Evolutionary conservation across 441 rosid species (phyloP), one percentile per base, ranked within the genome.

Genomic region (Dalechampia spathulata): DNA sequence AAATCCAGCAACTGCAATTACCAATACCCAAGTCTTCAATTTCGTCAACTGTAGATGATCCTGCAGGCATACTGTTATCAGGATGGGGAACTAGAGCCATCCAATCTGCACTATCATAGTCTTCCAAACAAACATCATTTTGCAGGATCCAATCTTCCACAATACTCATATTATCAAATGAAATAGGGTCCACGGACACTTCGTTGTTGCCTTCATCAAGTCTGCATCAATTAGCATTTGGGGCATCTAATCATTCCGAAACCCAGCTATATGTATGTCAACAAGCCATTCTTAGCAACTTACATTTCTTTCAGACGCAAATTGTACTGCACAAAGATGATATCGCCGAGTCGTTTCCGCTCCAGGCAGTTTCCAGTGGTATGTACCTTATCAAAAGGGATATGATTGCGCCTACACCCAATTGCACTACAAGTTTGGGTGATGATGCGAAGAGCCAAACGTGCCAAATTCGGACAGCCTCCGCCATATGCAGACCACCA

Each of bases 401-500:
- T 55, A 47, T 52, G 72, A 62, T 60, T 70, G 50, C 57, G 78
- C 62, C 52, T 70, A n/a, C 66, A 75, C 45, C 83, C 79, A 21
- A 53, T 26, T 25, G 85, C 73, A 65, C 87, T 73, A 46, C 97
- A 89, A 23, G 97, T 76, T 75, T 93, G 99, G 63, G 85, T 76
- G 53, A 89, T 79, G 55, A 93, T 75, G 9, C 89, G 92, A 52
- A 73, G 58, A 0, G 97, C 97, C 64, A 93, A 63, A 30, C 86
- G 85, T 55, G 87, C 71, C 80, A 93, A 78, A 72, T 93, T 85
- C 37, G 90, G 86, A 74, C 99, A 89, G 60, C 87, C 79, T 65
- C 92, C 97, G 44, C 93, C 97, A 66, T 85, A 90, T 6, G 96
- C 78, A 62, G 86, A 78, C 99, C 99, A 93, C 99, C 99, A 93